A percentile compares a stretch with the other conserved stretches of the same genome.
Conservation (phyloP, 768 basidiomycete genomes). For the Tephrocybe sp. region DNA sequence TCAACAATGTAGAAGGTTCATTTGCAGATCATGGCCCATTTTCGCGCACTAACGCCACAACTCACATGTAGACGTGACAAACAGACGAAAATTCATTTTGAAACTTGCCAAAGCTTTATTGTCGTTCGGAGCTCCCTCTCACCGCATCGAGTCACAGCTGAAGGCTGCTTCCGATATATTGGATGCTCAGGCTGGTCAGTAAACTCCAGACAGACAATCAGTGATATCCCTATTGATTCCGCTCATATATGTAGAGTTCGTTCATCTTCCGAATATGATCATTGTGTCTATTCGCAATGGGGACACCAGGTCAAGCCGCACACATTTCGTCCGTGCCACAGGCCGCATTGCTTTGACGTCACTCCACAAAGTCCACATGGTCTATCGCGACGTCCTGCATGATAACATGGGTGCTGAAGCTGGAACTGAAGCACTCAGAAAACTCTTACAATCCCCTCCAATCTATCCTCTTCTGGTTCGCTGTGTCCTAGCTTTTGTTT, state of each 20-base stretch:
- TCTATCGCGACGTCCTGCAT: conserved; percentile 87
- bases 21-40: background rate
- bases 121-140: conserved; percentile 93
- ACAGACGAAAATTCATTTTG: conserved; percentile 72
- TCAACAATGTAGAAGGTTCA: conserved; percentile 45
- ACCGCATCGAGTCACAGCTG: conserved; percentile 89
- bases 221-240: no score
- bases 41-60: background rate
- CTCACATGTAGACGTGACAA: conserved; percentile 38
- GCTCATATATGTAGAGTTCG: conserved; percentile 55
- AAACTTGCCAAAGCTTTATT: conserved; percentile 86
- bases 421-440: conserved; percentile 67
- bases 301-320: conserved; percentile 67
- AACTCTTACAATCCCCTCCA: conserved; percentile 61
- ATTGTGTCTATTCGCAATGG: conserved; percentile 83
- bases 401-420: conserved; percentile 75
- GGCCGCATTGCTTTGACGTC: conserved; percentile 81
- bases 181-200: conserved; percentile 64
- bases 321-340: conserved; percentile 82
- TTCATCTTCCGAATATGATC: conserved; percentile 77
- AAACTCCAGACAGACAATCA: no score
- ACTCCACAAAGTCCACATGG: conserved; percentile 76
- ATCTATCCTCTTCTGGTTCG: conserved; percentile 68
- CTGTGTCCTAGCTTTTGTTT: conserved; percentile 74
- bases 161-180: conserved; percentile 77